Conservation (phyloP, 371 early-diverging fungal species). For the Mucor circinelloides region DNA sequence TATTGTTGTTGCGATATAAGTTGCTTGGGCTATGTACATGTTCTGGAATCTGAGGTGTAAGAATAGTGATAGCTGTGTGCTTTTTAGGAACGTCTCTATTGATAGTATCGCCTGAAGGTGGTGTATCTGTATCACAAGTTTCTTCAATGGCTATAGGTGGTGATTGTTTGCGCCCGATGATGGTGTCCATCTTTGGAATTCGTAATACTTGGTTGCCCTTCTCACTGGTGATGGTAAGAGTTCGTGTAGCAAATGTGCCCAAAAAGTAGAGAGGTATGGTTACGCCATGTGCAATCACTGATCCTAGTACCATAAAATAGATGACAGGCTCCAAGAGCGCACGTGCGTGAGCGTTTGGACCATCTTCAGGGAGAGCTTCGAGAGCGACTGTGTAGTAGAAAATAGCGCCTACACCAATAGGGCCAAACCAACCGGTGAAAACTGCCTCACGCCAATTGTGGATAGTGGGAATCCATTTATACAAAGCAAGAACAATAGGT, state of each 20-base stretch:
- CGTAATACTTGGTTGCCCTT: slow-evolving; percentile 7
- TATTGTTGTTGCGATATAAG: not conserved
- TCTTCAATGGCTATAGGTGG: not conserved
- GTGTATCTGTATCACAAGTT: not conserved
- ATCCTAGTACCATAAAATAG: slow-evolving; percentile 73
- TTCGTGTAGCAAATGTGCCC: slow-evolving; percentile 35
- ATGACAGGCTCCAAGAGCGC: slow-evolving; percentile 62
- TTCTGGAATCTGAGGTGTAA: slow-evolving; percentile 20
- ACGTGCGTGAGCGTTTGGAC: slow-evolving; percentile 31
- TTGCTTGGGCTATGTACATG: not conserved
- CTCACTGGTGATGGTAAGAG: slow-evolving; percentile 32
- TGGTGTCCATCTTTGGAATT: slow-evolving; percentile 15
- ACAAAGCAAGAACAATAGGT: slow-evolving; percentile 71
- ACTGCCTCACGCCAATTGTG: slow-evolving; percentile 76
- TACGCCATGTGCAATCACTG: slow-evolving; percentile 80
- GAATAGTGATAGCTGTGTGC: slow-evolving; percentile 35
- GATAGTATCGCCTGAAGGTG: not conserved
- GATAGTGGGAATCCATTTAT: slow-evolving; percentile 69
- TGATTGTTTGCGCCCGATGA: not conserved
- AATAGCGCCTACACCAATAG: slow-evolving; percentile 88
- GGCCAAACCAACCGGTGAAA: slow-evolving; percentile 97
- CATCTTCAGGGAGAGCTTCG: slow-evolving; percentile 29
- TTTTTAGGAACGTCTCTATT: slow-evolving; percentile 1
- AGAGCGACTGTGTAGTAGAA: slow-evolving; percentile 70
- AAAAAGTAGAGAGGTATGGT: slow-evolving; percentile 73